Conservation (phyloP, 805 yeast genomes). For the Hanseniaspora meyeri region DNA sequence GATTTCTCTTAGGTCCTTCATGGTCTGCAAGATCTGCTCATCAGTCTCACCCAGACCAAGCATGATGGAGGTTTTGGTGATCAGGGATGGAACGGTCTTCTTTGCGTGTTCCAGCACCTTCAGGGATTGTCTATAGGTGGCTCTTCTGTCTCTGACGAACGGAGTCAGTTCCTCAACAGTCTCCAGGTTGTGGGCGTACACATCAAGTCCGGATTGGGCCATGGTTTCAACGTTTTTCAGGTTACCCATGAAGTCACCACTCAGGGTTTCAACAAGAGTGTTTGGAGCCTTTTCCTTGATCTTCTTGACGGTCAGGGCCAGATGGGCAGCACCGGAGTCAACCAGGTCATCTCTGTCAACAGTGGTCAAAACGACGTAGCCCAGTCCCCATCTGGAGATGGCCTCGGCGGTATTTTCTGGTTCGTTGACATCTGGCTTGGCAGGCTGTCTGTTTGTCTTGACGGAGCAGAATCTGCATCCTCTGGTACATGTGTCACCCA, state of each 20-base stretch:
- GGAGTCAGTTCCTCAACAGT: conserved; percentile 94
- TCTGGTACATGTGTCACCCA: conserved; percentile 98
- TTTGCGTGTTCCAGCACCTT: conserved; percentile 73
- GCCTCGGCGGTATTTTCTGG: conserved; percentile 98
- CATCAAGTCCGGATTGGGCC: conserved; percentile 83
- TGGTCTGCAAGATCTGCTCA: conserved; percentile 66
- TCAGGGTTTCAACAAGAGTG: conserved; percentile 79
- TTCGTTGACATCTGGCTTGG: conserved; percentile 84
- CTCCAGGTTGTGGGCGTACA: conserved; percentile 92
- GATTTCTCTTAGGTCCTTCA: conserved; percentile 61
- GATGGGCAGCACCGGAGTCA: conserved; percentile 89
- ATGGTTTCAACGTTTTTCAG: conserved; percentile 63
- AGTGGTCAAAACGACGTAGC: conserved; percentile 92
- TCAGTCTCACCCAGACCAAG: conserved; percentile 94
- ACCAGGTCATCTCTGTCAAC: conserved; percentile 90
- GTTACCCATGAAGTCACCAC: conserved; percentile 94
- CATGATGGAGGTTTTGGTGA: conserved; percentile 93
- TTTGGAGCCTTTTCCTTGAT: conserved; percentile 85
- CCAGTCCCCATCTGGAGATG: conserved; percentile 92
- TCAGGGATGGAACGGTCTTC: conserved; percentile 52
- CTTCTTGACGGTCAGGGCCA: conserved; percentile 71
- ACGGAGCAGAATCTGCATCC: conserved; percentile 99
- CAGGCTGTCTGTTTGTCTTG: conserved; percentile 79
- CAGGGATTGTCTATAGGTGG: conserved; percentile 82
- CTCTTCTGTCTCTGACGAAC: conserved; percentile 89